Base-by-base conservation (phyloP, 805 yeast species). In the Candida xyloterini region DNA sequence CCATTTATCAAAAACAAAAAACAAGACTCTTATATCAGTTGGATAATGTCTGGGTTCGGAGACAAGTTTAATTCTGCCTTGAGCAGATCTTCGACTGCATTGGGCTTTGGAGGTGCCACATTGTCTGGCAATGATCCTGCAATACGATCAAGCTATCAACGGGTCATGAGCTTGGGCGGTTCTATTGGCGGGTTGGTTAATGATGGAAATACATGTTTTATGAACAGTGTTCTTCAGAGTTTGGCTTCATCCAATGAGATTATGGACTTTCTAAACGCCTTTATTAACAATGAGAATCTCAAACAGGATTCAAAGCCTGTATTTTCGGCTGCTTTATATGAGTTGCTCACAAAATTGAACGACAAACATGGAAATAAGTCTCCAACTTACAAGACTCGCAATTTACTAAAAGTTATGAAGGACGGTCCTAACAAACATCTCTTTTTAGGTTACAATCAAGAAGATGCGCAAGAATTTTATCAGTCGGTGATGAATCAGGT, bases 391-490 rank as follows among this genome's bases (percentile, higher is more conserved):
- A 79, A 74, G 49, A 81, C 93, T 0, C 74, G 69, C 40, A 69
- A 70, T 11, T 61, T 85, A 31, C 59, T 84, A 37, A 79, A 75
- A 53, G 74, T 76, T 5, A 82, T 85, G 87, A 74, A 84, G 4
- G 82, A 83, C 54, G 84, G 87, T 0, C 90, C 93, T 10, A 81
- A 80, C 50, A 84, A 79, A 55, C 82, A 81, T 56, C 74, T 88
- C 44, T 79, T 89, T 51, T 63, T 79, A 40, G 93, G 96, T 1
- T 87, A 87, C 57, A 88, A 86, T 55, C 98, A 90, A 64, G 96
- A 90, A 60, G 98, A 90, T 65, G 97, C 97, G 0, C 96, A 90
- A 62, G 98, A 90, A 60, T 90, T 90, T 55, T 90, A 90, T 66
- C 97, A 90, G 59, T 72, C 81, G 36, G 73, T 84, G 2, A 68